Evolutionary conservation across 768 basidiomycete species (phyloP).

Genomic region (Gymnopilus dilepis): DNA sequence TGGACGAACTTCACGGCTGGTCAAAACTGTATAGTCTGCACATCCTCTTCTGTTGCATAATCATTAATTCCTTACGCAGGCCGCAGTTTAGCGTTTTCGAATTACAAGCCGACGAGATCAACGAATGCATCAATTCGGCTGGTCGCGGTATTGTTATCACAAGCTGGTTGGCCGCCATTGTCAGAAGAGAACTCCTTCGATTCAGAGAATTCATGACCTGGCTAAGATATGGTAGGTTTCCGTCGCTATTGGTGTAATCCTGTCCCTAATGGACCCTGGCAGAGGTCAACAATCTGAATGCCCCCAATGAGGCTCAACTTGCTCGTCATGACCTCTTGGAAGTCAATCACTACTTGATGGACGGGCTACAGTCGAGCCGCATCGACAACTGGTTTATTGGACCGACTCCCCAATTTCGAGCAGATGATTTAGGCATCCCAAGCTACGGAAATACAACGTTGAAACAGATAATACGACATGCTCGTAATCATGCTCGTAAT

Average conservation of each 20-base stretch:
- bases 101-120: slow-evolving; percentile 54
- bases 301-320: slow-evolving; percentile 54
- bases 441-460: slow-evolving; percentile 39
- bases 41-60: neutral
- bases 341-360: slow-evolving; percentile 80
- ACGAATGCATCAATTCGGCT: slow-evolving; percentile 55
- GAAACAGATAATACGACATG: slow-evolving; percentile 49
- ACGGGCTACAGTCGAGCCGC: slow-evolving; percentile 67
- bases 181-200: slow-evolving; percentile 68
- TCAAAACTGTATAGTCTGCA: slow-evolving; percentile 58
- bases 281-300: slow-evolving; percentile 58
- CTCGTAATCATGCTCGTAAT: slow-evolving; percentile 53
- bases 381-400: slow-evolving; percentile 86
- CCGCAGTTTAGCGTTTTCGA: slow-evolving; percentile 61
- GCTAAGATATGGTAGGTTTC: slow-evolving; percentile 66
- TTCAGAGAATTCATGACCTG: slow-evolving; percentile 84
- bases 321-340: slow-evolving; percentile 76
- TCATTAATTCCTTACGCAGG: slow-evolving; percentile 42
- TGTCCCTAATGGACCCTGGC: slow-evolving; percentile 11
- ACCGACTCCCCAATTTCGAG: slow-evolving; percentile 55
- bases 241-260: neutral
- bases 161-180: slow-evolving; percentile 70
- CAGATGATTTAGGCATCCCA: slow-evolving; percentile 54
- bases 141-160: slow-evolving; percentile 65
- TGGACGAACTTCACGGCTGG: slow-evolving; percentile 85